Evolutionary conservation across 257 asterid genomes (phyloP).

Genomic region (Capsicum chinense): DNA sequence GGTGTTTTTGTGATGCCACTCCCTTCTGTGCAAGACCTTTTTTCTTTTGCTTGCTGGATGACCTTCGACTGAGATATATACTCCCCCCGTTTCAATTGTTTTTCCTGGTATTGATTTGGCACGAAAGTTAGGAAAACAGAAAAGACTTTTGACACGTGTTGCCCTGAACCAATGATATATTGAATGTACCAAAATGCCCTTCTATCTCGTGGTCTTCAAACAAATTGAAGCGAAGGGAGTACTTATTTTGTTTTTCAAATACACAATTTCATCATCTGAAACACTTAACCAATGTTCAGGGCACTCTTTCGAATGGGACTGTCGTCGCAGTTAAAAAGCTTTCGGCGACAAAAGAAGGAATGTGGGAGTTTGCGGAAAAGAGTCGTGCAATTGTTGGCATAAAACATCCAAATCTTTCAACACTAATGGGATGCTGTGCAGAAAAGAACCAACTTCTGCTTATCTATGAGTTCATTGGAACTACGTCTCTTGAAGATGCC

Average conservation of each 20-base stretch:
- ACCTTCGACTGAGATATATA: too few species aligned
- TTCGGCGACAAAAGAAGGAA: constrained; percentile 2
- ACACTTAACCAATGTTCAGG: constrained; percentile 18
- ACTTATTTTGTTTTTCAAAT: not conserved
- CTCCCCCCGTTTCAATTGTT: too few species aligned
- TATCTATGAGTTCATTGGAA: constrained; percentile 27
- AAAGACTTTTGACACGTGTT: too few species aligned
- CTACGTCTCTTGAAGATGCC: constrained; percentile 26
- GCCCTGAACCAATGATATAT: too few species aligned
- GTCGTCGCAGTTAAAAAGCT: not conserved
- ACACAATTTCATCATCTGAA: not conserved
- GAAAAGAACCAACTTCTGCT: constrained; percentile 23
- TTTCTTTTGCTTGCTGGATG: too few species aligned
- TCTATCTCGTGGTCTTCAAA: not conserved
- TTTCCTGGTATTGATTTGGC: too few species aligned
- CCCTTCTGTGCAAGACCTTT: too few species aligned
- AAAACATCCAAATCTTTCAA: constrained; percentile 24
- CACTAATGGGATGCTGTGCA: constrained; percentile 25
- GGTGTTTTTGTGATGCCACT: too few species aligned
- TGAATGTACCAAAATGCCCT: too few species aligned
- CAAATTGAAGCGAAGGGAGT: not conserved
- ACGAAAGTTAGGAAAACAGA: too few species aligned
- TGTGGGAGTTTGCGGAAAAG: constrained; percentile 19
- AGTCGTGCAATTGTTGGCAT: not conserved
- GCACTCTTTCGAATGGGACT: not conserved